A percentile compares a stretch with the other conserved stretches of the same genome.
Evolutionary conservation across 2,329 filamentous ascomycete species (phyloP).

Genomic region (Aulographum hederae): DNA sequence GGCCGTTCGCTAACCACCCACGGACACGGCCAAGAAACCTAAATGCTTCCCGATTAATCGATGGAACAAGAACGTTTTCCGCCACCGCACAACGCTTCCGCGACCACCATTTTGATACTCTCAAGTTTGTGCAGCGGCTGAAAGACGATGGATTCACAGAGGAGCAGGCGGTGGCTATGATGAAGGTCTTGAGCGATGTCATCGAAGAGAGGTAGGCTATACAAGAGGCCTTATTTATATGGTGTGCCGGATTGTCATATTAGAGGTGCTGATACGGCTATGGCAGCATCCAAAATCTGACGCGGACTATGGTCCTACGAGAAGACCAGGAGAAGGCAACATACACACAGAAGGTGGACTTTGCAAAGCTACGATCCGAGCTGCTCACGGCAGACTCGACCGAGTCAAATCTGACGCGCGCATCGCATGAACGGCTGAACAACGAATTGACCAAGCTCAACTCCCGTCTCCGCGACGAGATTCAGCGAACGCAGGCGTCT

Average conservation of each 20-base stretch:
- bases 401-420: slow-evolving; percentile 73
- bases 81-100: slow-evolving; percentile 40
- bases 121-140: slow-evolving; percentile 87
- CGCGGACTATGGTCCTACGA: slow-evolving; percentile 90
- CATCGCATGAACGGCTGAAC: slow-evolving; percentile 77
- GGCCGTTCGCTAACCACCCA: too few species aligned
- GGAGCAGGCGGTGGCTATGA: slow-evolving; percentile 92
- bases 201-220: slow-evolving; percentile 66
- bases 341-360: slow-evolving; percentile 83
- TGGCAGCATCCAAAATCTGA: slow-evolving; percentile 78
- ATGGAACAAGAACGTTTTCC: slow-evolving; percentile 38
- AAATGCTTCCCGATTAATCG: too few species aligned
- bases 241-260: neutral
- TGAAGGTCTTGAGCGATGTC: slow-evolving; percentile 90
- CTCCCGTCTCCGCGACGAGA: slow-evolving; percentile 77
- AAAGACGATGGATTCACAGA: slow-evolving; percentile 89
- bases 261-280: neutral
- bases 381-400: slow-evolving; percentile 81
- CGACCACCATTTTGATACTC: slow-evolving; percentile 94
- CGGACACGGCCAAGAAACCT: too few species aligned
- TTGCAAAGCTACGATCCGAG: slow-evolving; percentile 89
- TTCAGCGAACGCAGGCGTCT: slow-evolving; percentile 81
- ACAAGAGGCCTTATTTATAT: neutral
- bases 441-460: slow-evolving; percentile 93
- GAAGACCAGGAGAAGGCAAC: slow-evolving; percentile 75